Evolutionary conservation across 2,329 filamentous ascomycete species (phyloP).

Genomic region (Nemania diffusa): DNA sequence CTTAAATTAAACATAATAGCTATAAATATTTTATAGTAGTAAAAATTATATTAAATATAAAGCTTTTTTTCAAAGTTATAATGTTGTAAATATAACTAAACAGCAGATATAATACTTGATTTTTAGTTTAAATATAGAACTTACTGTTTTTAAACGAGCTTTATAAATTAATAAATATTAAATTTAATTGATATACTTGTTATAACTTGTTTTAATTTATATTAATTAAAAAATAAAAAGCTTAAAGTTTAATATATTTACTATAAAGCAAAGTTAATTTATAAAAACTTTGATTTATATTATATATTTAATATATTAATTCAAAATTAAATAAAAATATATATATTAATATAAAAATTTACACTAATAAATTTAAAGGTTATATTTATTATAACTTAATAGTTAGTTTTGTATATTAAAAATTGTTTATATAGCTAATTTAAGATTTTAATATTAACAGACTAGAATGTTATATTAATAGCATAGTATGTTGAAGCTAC

Average conservation of each 20-base stretch:
- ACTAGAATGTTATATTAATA: background rate
- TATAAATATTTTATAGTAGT: background rate
- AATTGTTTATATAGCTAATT: background rate
- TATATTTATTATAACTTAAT: slow-evolving; percentile 1
- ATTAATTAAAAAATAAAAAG: background rate
- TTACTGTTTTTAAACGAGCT: background rate
- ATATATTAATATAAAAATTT: background rate
- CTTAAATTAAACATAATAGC: slow-evolving; percentile 1
- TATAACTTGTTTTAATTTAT: background rate
- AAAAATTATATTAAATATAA: background rate
- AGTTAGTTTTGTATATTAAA: background rate
- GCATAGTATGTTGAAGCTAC: background rate
- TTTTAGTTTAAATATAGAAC: slow-evolving; percentile 1
- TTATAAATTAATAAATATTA: slow-evolving; percentile 8
- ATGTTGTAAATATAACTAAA: background rate
- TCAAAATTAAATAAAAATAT: no score
- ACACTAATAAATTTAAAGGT: background rate
- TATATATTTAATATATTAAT: background rate
- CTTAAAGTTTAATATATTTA: slow-evolving; percentile 5
- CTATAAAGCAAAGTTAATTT: background rate
- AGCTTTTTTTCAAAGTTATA: background rate
- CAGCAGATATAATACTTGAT: background rate
- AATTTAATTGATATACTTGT: background rate
- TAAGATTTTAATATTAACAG: slow-evolving; percentile 1
- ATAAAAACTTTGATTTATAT: background rate